phyloP scores from a whole-genome alignment of 2,329 filamentous ascomycete species.

The Diaporthe sp. region DNA sequence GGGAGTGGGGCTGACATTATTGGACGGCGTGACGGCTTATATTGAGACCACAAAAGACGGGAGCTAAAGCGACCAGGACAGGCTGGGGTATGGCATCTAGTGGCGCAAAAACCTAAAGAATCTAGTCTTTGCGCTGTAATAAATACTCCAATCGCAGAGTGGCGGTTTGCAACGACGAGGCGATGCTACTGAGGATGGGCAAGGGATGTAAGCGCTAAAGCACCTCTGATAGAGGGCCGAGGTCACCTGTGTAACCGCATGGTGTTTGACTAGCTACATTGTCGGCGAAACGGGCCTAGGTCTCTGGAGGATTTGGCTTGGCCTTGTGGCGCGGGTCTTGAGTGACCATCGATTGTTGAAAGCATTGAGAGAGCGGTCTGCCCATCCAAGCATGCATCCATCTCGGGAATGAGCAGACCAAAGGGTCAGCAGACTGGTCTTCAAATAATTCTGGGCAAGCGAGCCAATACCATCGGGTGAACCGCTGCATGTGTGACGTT shows the following conservation, averaged over 20 bases:
- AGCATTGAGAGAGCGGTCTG: neutral
- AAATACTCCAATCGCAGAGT: neutral
- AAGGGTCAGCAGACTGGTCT: neutral
- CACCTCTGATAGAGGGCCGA: neutral
- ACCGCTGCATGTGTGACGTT: neutral
- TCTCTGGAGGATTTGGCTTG: constrained; percentile 1
- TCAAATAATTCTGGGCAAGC: neutral
- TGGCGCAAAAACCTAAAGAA: neutral
- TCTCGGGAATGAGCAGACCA: neutral
- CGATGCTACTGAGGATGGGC: neutral
- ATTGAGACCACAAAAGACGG: neutral
- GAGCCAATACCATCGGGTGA: too few species aligned
- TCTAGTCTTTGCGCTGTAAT: neutral
- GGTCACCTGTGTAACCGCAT: neutral
- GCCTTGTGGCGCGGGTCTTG: neutral
- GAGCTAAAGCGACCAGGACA: neutral
- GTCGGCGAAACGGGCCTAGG: neutral
- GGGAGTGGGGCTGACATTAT: constrained; percentile 12
- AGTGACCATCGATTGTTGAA: neutral
- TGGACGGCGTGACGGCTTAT: neutral
- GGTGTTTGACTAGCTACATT: neutral
- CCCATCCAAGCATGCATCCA: neutral
- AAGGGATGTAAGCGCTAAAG: constrained; percentile 8
- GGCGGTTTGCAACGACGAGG: neutral
- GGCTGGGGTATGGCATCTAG: too few species aligned